Evolutionary conservation across 1,284 basidiomycete species (phyloP), one percentile per base, ranked within the genome.

Genomic region (Boletellus deceptivus): DNA sequence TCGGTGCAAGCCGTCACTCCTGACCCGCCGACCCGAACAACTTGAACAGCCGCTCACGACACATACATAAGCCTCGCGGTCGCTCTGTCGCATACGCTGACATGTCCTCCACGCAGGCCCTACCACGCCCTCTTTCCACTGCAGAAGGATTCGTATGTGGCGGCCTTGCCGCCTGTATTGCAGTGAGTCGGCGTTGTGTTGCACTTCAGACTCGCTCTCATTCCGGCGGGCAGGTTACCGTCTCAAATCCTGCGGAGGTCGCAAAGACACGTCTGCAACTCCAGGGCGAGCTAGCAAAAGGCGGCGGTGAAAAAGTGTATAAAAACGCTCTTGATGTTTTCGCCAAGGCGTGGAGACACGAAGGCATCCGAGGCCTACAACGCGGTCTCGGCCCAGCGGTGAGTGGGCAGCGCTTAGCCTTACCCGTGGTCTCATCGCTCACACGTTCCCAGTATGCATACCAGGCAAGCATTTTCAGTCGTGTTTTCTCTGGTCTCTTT

Each of bases 211-310:
- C 42, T 34, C 50, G 48, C 36, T 40, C 50, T 57, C 48, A 48
- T 39, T 27, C 33, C 16, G 9, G 16, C 20, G 24, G 8, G 20
- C 58, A 91, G 89, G 89, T 91, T 42, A 91, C 89, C 10, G 73
- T 91, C 51, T 90, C 89, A 6, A 91, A 91, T 60, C 87, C 88
- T 48, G 89, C 91, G 10, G 94, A 97, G 65, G 93, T 97, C 29
- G 89, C 91, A 52, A 98, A 98, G 72, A 98, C 94, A 33, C 86
- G 95, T 52, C 72, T 98, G 48, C 94, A 98, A 67, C 79, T 98
- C 20, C 93, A 98, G 68, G 95, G 94, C 20, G 94, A 98, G 71
- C 81, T 98, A 14, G 82, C 88, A 35, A 91, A 87, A 65, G 77
- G 73, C 16, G 85, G 87, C 13, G 81, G 79, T 8, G 69, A 79